Percentiles rank a stretch among this genome's conserved stretches.
Conservation (phyloP, 2,329 filamentous ascomycete species). For the Corinectria fuckeliana region DNA sequence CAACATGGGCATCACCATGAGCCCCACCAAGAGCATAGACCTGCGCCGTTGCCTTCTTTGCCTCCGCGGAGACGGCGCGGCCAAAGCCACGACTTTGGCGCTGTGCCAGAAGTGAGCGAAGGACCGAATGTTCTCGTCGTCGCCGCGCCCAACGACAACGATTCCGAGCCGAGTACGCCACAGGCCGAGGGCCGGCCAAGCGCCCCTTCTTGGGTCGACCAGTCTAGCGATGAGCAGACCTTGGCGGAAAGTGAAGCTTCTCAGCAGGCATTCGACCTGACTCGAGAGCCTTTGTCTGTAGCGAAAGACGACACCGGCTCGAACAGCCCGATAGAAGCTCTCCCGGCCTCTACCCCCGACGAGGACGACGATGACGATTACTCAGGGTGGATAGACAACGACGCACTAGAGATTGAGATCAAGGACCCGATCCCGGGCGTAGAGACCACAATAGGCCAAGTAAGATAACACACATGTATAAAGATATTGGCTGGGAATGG, state of each 20-base stretch:
- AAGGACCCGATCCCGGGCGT: conserved; percentile 23
- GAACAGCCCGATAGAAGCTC: conserved; percentile 4
- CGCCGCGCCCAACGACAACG: conserved; percentile 66
- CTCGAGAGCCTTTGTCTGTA: conserved; percentile 13
- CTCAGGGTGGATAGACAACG: conserved; percentile 47
- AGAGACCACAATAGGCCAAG: conserved; percentile 31
- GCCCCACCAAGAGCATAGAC: conserved; percentile 12
- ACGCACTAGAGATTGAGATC: conserved; percentile 35
- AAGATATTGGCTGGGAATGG: conserved; percentile 5
- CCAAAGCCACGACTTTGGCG: conserved; percentile 38
- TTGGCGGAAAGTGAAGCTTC: conserved; percentile 25
- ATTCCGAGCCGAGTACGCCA: conserved; percentile 65
- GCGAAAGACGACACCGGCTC: not conserved
- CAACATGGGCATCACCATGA: conserved; percentile 34
- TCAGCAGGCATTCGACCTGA: conserved; percentile 13
- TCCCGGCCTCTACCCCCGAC: conserved; percentile 16
- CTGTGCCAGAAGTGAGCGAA: conserved; percentile 41
- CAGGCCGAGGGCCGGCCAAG: conserved; percentile 43
- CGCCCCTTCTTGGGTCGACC: conserved; percentile 23
- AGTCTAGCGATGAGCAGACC: conserved; percentile 22
- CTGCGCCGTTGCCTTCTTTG: conserved; percentile 15
- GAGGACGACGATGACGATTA: conserved; percentile 45
- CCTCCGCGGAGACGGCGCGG: conserved; percentile 51
- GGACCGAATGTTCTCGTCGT: conserved; percentile 68
- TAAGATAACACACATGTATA: conserved; percentile 19